Conservation (phyloP, 352 stramenopile genomes). For the Globisporangium nagaii region DNA sequence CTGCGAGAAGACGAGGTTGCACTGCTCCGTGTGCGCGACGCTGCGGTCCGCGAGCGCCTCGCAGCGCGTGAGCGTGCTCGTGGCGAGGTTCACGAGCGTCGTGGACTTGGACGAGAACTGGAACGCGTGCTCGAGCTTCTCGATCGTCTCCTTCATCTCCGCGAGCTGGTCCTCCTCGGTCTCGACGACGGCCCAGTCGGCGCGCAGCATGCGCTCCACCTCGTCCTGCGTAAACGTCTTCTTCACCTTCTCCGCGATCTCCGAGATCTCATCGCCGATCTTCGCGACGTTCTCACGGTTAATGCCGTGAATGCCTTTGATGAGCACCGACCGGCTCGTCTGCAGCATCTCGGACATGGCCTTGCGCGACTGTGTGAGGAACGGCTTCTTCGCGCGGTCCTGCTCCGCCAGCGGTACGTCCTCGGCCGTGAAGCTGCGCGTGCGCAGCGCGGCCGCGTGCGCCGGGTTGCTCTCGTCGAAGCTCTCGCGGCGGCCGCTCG, state of each 20-base stretch:
- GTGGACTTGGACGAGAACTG: conserved; percentile 78
- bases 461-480: conserved; percentile 9
- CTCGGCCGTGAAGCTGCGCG: conserved; percentile 76
- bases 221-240: conserved; percentile 63
- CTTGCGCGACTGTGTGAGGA: conserved; percentile 24
- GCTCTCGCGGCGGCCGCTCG: conserved; percentile 15
- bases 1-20: conserved; percentile 78
- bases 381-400: conserved; percentile 22
- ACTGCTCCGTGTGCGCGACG: conserved; percentile 62
- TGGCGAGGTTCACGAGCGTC: conserved; percentile 64
- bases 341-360: conserved; percentile 40
- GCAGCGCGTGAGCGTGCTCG: conserved; percentile 58
- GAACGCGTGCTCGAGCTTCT: conserved; percentile 72
- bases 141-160: conserved; percentile 53
- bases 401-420: conserved; percentile 40
- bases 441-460: conserved; percentile 12
- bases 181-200: conserved; percentile 77
- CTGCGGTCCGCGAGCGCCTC: conserved; percentile 70
- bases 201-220: conserved; percentile 57
- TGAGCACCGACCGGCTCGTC: conserved; percentile 44
- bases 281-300: conserved; percentile 49
- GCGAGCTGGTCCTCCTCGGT: conserved; percentile 70
- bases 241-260: conserved; percentile 64
- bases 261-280: conserved; percentile 30
- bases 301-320: conserved; percentile 54